Percentiles rank a stretch among this genome's conserved stretches.
Evolutionary conservation across 345 rosid genomes (phyloP).

Genomic region (Murraya koenigii): DNA sequence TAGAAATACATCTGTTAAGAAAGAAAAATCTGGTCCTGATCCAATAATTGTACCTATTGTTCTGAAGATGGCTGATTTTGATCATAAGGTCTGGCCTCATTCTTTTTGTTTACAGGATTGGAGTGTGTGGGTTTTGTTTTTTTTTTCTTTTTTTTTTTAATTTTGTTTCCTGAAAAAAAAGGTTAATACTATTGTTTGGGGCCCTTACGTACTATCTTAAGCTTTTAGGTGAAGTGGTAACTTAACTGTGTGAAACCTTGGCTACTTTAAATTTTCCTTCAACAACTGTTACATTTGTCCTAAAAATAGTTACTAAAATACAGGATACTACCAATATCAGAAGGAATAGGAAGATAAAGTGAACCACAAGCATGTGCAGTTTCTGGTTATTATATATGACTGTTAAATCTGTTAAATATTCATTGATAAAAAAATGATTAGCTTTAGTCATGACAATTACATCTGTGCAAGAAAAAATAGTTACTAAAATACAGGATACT

Average conservation of each 20-base stretch:
- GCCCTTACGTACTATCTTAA: not conserved
- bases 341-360: not conserved
- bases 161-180: too few relatives aligned
- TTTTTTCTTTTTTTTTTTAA: too few relatives aligned
- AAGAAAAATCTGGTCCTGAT: constrained; percentile 66
- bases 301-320: not conserved
- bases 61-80: constrained; percentile 90
- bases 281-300: not conserved
- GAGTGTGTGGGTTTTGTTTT: too few relatives aligned
- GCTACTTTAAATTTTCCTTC: not conserved
- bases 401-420: not conserved
- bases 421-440: not conserved
- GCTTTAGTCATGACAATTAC: not conserved
- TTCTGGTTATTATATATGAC: not conserved
- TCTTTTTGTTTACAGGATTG: constrained; percentile 4
- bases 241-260: not conserved
- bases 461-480: not conserved
- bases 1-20: constrained; percentile 28
- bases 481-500: not conserved
- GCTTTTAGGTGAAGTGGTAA: not conserved
- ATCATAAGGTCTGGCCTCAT: constrained; percentile 66
- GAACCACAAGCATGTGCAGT: too few relatives aligned
- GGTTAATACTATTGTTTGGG: not conserved
- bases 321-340: not conserved
- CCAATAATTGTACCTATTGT: constrained; percentile 85